These are phyloP conservation scores for Orbilia oligospora DNA, from an alignment of 2,329 filamentous ascomycete species.

Conservation along the genomic window DNA sequence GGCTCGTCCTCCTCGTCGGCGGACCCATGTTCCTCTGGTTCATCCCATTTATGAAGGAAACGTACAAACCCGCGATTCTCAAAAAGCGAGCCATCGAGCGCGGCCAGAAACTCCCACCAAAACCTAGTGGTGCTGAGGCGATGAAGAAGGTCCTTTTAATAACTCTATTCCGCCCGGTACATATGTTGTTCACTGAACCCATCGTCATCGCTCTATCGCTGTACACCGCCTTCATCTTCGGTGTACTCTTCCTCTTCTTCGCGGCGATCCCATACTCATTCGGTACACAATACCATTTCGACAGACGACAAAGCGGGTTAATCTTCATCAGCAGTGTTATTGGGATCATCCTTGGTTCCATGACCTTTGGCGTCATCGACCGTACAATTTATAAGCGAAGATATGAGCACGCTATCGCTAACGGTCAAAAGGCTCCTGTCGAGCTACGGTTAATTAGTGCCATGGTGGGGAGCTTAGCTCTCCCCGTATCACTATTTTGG, in stretches of 20 bases:
- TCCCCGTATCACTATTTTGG: constrained; percentile 73
- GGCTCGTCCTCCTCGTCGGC: constrained; percentile 79
- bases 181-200: constrained; percentile 80
- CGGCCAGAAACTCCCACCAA: constrained; percentile 69
- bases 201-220: constrained; percentile 79
- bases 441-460: constrained; percentile 74
- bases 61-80: constrained; percentile 74
- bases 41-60: constrained; percentile 77
- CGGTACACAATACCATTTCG: constrained; percentile 61
- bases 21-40: constrained; percentile 73
- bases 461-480: constrained; percentile 73
- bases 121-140: constrained; percentile 69
- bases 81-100: constrained; percentile 73
- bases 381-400: constrained; percentile 61
- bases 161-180: constrained; percentile 79
- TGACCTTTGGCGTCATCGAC: constrained; percentile 62
- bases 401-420: constrained; percentile 59
- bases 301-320: constrained; percentile 62
- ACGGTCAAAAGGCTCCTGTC: constrained; percentile 66
- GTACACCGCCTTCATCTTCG: constrained; percentile 80
- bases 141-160: constrained; percentile 75
- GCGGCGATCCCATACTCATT: constrained; percentile 63
- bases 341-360: constrained; percentile 61
- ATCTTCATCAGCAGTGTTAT: constrained; percentile 62
- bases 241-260: constrained; percentile 80